Base-by-base conservation (phyloP, 139 green algal genomes). In the Choricystis sp. region DNA sequence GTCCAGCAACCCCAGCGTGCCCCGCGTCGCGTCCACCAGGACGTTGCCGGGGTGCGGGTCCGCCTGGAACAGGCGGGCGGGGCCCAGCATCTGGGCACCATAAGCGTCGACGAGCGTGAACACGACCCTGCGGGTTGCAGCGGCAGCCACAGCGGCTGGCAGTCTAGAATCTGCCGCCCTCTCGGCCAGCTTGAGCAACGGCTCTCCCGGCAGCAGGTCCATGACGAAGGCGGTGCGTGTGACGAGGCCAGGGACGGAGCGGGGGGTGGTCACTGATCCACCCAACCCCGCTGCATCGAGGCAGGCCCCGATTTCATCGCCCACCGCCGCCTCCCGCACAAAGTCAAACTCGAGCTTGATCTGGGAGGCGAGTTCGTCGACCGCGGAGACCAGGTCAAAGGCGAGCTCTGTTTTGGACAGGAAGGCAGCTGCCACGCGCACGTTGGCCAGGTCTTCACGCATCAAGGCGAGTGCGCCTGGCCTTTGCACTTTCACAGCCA, bases 331-430 rank as follows among this genome's bases (percentile, higher is more conserved):
- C 79, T 96, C 89, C 49, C 86, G 70, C 19, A 64, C 68, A 63
- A 96, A 96, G 67, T 95, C 86, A 74, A 96, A 95, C 76, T 96
- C 89, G 26, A 94, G 74, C 49, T 69, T 66, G 49, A 95, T 88
- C 67, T 71, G 65, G 21, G 28, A 40, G 1, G 29, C 52, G 23
- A 69, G 56, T 29, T 63, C 27, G 19, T 62, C 49, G 16, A 63
- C 55, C 22, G 64, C 56, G 4, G 64, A 55, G 22, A 56, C 25
- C 28, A 69, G 55, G 23, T 69, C 52, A 19, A 27, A n/a, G 5
- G 59, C 27, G 29, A 69, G 64, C 64, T 69, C 40, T 16, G 40
- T 52, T 9, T 16, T 9, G 9, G 9, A 16, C 40, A 52, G 40
- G 40, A 21, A 52, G 9, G 40, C 9, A 9, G 40, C 40, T 16